These are phyloP conservation scores for Clarireedia hainanense DNA, from an alignment of 2,329 filamentous ascomycete genomes.

Conservation along the genomic window DNA sequence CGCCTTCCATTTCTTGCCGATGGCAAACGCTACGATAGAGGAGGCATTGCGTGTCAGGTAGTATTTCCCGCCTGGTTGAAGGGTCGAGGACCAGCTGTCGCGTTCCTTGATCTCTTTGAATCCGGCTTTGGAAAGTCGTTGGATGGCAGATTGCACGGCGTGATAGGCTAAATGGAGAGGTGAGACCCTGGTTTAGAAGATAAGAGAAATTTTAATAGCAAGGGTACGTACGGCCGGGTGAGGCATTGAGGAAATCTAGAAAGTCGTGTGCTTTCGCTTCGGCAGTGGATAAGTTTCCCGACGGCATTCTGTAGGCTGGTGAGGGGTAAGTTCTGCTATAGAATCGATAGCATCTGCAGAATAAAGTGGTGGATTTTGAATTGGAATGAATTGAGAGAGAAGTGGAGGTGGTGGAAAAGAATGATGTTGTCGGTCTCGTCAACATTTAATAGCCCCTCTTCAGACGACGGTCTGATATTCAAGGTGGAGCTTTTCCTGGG, in stretches of 20 bases:
- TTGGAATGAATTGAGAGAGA: neutral
- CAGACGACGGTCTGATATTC: too few relatives aligned
- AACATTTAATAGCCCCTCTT: neutral
- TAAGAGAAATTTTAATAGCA: constrained; percentile 13
- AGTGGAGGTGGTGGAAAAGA: neutral
- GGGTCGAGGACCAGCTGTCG: constrained; percentile 74
- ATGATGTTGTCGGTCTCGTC: neutral
- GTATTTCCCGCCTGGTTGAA: constrained; percentile 87
- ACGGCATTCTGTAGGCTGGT: constrained; percentile 18
- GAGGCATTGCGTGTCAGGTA: constrained; percentile 91
- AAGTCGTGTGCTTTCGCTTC: constrained; percentile 53
- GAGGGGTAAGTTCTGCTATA: constrained; percentile 2
- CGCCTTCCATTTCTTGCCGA: constrained; percentile 83
- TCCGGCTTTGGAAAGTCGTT: constrained; percentile 71
- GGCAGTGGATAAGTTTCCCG: constrained; percentile 20
- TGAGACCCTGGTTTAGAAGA: neutral
- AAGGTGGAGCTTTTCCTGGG: neutral
- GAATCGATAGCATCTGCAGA: constrained; percentile 1
- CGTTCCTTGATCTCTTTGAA: constrained; percentile 86
- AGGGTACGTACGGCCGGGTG: constrained; percentile 69
- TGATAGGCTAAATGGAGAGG: constrained; percentile 51
- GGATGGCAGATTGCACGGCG: constrained; percentile 72
- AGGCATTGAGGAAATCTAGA: constrained; percentile 87
- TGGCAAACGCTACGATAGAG: constrained; percentile 85
- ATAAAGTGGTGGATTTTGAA: neutral